Conservation (phyloP, 768 basidiomycete species). For the Saitozyma sp. region DNA sequence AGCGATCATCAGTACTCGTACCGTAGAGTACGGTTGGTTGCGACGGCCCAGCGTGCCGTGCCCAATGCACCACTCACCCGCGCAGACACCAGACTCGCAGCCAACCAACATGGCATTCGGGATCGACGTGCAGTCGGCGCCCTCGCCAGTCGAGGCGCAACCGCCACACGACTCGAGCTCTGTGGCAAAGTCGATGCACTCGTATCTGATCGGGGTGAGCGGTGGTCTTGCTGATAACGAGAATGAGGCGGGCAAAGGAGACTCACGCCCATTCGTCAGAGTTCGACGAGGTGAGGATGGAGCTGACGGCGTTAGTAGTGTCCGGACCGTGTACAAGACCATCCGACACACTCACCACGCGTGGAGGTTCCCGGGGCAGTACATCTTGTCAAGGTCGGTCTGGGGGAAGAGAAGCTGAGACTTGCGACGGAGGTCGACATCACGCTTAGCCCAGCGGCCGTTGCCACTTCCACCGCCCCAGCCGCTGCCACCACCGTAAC, state of each 20-base stretch:
- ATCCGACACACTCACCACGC: slow-evolving; percentile 37
- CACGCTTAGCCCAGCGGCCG: slow-evolving; percentile 14
- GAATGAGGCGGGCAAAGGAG: background rate
- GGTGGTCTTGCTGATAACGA: background rate
- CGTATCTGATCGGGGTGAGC: slow-evolving; percentile 23
- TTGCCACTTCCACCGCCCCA: slow-evolving; percentile 3
- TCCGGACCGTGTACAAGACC: background rate
- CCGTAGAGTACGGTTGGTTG: no score
- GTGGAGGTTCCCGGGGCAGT: slow-evolving; percentile 46
- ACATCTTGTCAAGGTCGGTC: slow-evolving; percentile 42
- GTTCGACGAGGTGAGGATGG: slow-evolving; percentile 17
- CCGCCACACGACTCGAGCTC: slow-evolving; percentile 51
- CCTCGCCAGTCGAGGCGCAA: slow-evolving; percentile 39
- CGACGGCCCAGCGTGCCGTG: no score
- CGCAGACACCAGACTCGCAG: slow-evolving; percentile 39
- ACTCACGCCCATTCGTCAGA: slow-evolving; percentile 37
- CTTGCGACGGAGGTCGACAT: slow-evolving; percentile 16
- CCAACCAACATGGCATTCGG: slow-evolving; percentile 37
- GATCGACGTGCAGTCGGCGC: slow-evolving; percentile 46
- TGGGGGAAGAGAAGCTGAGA: slow-evolving; percentile 27
- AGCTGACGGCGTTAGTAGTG: background rate
- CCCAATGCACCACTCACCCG: slow-evolving; percentile 20
- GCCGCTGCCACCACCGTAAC: background rate
- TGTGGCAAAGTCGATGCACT: slow-evolving; percentile 45
- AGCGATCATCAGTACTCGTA: background rate